Evolutionary conservation across 2,329 filamentous ascomycete genomes (phyloP).

Genomic region (Colletotrichum liriopes): DNA sequence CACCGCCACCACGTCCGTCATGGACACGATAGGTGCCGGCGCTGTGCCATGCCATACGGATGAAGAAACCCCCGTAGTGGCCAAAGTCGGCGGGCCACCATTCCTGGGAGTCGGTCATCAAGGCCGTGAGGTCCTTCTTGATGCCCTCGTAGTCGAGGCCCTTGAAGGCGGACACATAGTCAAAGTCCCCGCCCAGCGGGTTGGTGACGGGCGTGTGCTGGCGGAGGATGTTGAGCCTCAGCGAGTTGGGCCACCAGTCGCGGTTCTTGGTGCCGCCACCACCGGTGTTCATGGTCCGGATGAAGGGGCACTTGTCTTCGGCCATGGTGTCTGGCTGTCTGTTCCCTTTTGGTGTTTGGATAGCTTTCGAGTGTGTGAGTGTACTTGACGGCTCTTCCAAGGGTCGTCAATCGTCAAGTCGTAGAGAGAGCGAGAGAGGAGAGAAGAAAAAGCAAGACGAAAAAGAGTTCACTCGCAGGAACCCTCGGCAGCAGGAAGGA

Average conservation of each 20-base stretch:
- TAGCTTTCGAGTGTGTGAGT: not conserved
- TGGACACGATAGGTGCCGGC: slow-evolving; percentile 83
- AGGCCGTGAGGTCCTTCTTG: slow-evolving; percentile 79
- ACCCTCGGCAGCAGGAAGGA: slow-evolving; percentile 4
- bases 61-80: slow-evolving; percentile 85
- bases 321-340: slow-evolving; percentile 29
- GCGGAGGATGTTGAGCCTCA: slow-evolving; percentile 81
- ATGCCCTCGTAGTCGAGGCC: slow-evolving; percentile 78
- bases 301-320: slow-evolving; percentile 38
- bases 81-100: slow-evolving; percentile 89
- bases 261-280: slow-evolving; percentile 77
- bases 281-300: slow-evolving; percentile 56
- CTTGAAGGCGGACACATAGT: slow-evolving; percentile 82
- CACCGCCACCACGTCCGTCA: slow-evolving; percentile 82
- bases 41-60: slow-evolving; percentile 87
- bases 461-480: not conserved
- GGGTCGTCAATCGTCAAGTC: slow-evolving; percentile 19
- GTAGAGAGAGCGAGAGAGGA: not conserved
- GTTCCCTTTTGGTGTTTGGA: not conserved
- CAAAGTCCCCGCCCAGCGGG: slow-evolving; percentile 76
- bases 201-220: slow-evolving; percentile 77
- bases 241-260: slow-evolving; percentile 82
- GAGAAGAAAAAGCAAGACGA: not conserved
- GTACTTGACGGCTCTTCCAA: not conserved
- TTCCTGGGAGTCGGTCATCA: slow-evolving; percentile 85